Evolutionary conservation across 805 yeast genomes (phyloP), one percentile per base, ranked within the genome.

Genomic region (Dipodascus geniculatus): DNA sequence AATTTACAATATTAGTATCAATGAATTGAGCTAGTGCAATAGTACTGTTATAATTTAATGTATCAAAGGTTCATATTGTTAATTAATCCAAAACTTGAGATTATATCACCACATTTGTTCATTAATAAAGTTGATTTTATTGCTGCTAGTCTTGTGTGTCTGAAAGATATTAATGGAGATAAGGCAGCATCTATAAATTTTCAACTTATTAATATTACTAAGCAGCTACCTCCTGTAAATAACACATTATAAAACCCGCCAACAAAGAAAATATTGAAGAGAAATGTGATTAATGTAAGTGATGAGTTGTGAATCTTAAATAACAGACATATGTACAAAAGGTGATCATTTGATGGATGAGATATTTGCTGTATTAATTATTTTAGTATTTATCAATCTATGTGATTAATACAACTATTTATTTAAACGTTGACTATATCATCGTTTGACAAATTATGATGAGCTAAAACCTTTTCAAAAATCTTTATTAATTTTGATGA

Each of bases 41-140:
- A 22, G 57, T 56, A 51, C 56, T 54, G 52, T 47, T 51, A 59
- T 53, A 60, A 54, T 61, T 57, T 51, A 58, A 54, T 53, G 53
- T 51, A 49, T 57, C 58, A 57, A 59, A 56, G 38, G 51, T 54
- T 48, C 54, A 35, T 28, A 58, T 31, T 51, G 60, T 48, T 49
- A 52, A 55, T 49, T 54, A 60, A 56, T 35, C 57, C 59, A 50
- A 53, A 24, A 16, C 50, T 50, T 50, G 58, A 53, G 20, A 61
- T 58, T 23, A 59, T 56, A 61, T 61, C 63, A 23, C 63, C 63
- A 55, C 60, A 56, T 55, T 60, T 60, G 57, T 61, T 61, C 52
- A 61, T 53, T 57, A 61, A 58, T 58, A 61, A 50, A 24, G 61
- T 56, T 38, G 60, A 52, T 59, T 59, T 59, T 50, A 48, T 47